phyloP scores from a whole-genome alignment of 2,329 filamentous ascomycete genomes.

The Pleurostoma richardsiae region DNA sequence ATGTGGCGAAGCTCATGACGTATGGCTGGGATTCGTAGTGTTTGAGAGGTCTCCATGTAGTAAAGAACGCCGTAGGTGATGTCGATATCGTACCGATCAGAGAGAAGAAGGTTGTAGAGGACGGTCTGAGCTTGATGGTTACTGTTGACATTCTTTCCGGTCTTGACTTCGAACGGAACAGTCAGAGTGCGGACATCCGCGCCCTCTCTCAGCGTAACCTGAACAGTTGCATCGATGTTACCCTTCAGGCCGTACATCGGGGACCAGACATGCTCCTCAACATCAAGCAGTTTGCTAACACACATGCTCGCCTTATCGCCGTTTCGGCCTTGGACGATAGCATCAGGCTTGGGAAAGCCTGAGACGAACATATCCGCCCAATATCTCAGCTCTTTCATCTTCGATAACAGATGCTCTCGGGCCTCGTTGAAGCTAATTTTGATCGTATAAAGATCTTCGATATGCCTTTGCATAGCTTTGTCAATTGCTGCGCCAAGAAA shows the following conservation, averaged over 20 bases:
- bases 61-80: slow-evolving; percentile 88
- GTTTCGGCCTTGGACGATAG: slow-evolving; percentile 73
- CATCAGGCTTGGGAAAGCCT: slow-evolving; percentile 57
- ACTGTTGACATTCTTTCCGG: slow-evolving; percentile 76
- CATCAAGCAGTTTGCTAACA: slow-evolving; percentile 88
- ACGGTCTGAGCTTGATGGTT: slow-evolving; percentile 91
- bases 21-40: slow-evolving; percentile 77
- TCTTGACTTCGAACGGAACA: slow-evolving; percentile 94
- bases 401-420: slow-evolving; percentile 73
- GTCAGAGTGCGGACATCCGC: slow-evolving; percentile 65
- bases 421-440: slow-evolving; percentile 69
- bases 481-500: slow-evolving; percentile 67
- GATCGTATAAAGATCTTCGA: slow-evolving; percentile 88
- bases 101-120: slow-evolving; percentile 86
- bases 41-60: slow-evolving; percentile 89
- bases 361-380: slow-evolving; percentile 85
- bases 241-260: slow-evolving; percentile 96
- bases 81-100: slow-evolving; percentile 91
- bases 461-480: slow-evolving; percentile 65
- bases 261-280: slow-evolving; percentile 98
- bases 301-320: slow-evolving; percentile 74
- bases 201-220: slow-evolving; percentile 74
- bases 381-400: slow-evolving; percentile 72
- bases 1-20: slow-evolving; percentile 89
- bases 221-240: slow-evolving; percentile 94